Evolutionary conservation across 2,329 filamentous ascomycete genomes (phyloP).

Genomic region (Aspergillus alliaceus): DNA sequence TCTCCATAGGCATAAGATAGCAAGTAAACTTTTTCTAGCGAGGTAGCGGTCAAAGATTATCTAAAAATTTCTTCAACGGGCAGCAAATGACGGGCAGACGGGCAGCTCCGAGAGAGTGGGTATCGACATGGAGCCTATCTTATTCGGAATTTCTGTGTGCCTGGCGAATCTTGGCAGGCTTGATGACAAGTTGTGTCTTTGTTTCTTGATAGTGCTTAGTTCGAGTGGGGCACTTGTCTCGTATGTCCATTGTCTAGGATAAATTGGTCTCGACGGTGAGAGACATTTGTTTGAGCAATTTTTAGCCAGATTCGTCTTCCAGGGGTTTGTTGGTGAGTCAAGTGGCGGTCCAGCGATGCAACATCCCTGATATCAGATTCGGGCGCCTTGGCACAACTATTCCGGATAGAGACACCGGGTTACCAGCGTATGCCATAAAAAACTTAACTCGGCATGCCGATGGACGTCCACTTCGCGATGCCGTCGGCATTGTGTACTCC

Average conservation of each 20-base stretch:
- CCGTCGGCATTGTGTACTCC: slow-evolving; percentile 15
- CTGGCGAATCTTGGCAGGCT: not conserved
- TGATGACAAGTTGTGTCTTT: not conserved
- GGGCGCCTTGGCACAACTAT: slow-evolving; percentile 12
- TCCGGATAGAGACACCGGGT: slow-evolving; percentile 18
- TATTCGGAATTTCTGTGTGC: not conserved
- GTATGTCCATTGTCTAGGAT: too few relatives aligned
- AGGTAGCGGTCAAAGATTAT: not conserved
- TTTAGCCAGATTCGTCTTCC: not conserved
- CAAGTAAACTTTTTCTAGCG: slow-evolving; percentile 5
- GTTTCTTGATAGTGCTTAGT: not conserved
- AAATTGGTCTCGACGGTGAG: not conserved
- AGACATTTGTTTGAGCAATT: not conserved
- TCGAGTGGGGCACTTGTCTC: too few relatives aligned
- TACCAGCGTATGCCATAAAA: not conserved
- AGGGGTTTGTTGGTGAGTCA: not conserved
- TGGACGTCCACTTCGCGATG: not conserved
- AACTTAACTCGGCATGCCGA: slow-evolving; percentile 21
- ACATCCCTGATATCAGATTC: not conserved
- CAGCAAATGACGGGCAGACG: slow-evolving; percentile 2
- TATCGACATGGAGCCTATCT: not conserved
- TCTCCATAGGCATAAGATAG: not conserved
- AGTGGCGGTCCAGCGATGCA: not conserved
- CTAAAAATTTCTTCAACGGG: not conserved
- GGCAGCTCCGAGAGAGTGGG: not conserved